A percentile compares a stretch with the other conserved stretches of the same genome.
Conservation (phyloP, 495 filamentous ascomycete species). For the Hyphodiscus hymeniophilus region DNA sequence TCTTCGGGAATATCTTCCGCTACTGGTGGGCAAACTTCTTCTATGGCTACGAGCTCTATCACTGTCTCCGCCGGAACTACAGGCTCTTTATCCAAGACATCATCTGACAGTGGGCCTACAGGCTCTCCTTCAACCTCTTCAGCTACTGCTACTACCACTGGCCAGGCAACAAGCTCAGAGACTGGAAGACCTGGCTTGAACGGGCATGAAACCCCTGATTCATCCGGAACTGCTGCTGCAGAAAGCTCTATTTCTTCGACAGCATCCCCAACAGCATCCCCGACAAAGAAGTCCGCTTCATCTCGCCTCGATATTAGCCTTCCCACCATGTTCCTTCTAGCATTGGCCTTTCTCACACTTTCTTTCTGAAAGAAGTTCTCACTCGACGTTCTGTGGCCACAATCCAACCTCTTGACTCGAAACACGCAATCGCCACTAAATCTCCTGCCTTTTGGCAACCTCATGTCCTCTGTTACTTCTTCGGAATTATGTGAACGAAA, state of each 20-base stretch:
- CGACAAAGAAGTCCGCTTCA: not conserved
- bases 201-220: conserved; percentile 9
- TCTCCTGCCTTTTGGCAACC: too few relatives aligned
- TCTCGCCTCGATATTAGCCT: not conserved
- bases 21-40: conserved; percentile 6
- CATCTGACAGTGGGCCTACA: conserved; percentile 1
- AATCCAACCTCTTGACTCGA: too few relatives aligned
- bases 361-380: not conserved
- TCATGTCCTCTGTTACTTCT: too few relatives aligned
- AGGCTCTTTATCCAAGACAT: not conserved
- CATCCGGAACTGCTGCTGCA: conserved; percentile 1
- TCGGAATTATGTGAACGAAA: too few relatives aligned
- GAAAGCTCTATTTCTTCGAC: not conserved
- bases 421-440: too few relatives aligned
- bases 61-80: not conserved
- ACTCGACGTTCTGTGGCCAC: too few relatives aligned
- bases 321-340: not conserved
- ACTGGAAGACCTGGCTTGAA: conserved; percentile 6
- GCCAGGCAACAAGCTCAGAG: not conserved
- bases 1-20: not conserved
- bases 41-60: not conserved
- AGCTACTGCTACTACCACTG: not conserved
- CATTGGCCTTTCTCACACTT: not conserved
- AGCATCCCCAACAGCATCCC: not conserved
- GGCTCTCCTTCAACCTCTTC: not conserved